phyloP scores from a whole-genome alignment of 2,329 filamentous ascomycete genomes.

The Pseudogymnoascus sp. region DNA sequence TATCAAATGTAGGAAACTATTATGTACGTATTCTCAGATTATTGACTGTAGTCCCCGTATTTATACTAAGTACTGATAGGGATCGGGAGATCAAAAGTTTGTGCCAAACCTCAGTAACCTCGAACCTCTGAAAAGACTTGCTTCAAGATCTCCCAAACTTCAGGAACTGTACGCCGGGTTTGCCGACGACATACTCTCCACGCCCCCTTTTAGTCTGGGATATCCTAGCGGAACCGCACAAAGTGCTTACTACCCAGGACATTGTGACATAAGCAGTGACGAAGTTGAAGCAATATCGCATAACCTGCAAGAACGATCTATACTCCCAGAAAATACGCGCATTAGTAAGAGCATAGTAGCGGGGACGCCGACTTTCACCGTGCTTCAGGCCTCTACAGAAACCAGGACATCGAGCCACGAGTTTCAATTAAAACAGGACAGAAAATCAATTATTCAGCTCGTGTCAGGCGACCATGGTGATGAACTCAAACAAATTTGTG shows the following conservation, averaged over 20 bases:
- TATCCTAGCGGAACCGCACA: conserved; percentile 43
- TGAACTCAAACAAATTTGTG: conserved; percentile 39
- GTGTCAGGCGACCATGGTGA: conserved; percentile 44
- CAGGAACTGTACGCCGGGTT: conserved; percentile 35
- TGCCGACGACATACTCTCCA: conserved; percentile 38
- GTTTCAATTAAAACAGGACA: background rate
- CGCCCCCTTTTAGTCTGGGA: conserved; percentile 45
- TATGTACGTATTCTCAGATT: conserved; percentile 29
- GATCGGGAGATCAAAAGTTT: conserved; percentile 53
- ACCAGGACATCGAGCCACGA: conserved; percentile 19
- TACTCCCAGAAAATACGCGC: conserved; percentile 51
- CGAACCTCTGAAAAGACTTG: conserved; percentile 35
- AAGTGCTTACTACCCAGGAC: conserved; percentile 47
- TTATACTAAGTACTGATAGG: conserved; percentile 17
- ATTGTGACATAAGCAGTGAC: conserved; percentile 39
- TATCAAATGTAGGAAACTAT: conserved; percentile 53
- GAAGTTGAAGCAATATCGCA: conserved; percentile 45
- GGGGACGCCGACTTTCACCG: conserved; percentile 35
- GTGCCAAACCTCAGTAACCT: conserved; percentile 37
- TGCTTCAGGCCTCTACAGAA: conserved; percentile 33
- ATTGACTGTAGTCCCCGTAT: background rate
- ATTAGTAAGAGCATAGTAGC: conserved; percentile 32
- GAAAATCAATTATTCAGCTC: conserved; percentile 33
- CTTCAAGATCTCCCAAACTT: conserved; percentile 32
- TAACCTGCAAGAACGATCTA: conserved; percentile 39